Percentiles rank a stretch among this genome's conserved stretches.
Evolutionary conservation across 257 asterid genomes (phyloP).

Genomic region (Ligustrum vulgare): DNA sequence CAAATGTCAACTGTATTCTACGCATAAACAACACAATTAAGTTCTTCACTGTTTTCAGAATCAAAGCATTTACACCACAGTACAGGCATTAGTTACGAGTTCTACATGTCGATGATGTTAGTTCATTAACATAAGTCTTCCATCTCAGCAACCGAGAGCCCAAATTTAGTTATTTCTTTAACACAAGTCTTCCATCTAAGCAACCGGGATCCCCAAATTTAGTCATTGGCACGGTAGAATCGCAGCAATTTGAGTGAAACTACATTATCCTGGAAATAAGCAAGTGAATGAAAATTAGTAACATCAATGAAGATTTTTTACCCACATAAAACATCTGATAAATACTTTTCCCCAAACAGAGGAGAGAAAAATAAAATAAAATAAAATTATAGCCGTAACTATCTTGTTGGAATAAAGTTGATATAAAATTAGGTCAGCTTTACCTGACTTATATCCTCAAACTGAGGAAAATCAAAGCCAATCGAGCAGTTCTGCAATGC

Average conservation of each 20-base stretch:
- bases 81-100: slow-evolving; percentile 12
- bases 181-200: slow-evolving; percentile 14
- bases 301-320: not conserved
- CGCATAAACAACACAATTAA: not conserved
- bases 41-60: slow-evolving; percentile 3
- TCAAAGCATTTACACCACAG: slow-evolving; percentile 27
- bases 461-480: slow-evolving; percentile 58
- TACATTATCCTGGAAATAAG: slow-evolving; percentile 52
- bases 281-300: slow-evolving; percentile 18
- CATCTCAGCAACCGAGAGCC: not conserved
- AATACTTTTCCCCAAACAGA: not conserved
- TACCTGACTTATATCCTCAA: slow-evolving; percentile 53
- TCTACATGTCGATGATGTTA: slow-evolving; percentile 20
- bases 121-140: not conserved
- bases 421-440: not conserved
- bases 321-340: not conserved
- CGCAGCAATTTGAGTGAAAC: slow-evolving; percentile 57
- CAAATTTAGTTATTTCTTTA: slow-evolving; percentile 25
- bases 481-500: slow-evolving; percentile 66
- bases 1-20: not conserved
- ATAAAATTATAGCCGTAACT: not conserved
- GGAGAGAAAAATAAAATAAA: not conserved
- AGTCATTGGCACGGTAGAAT: slow-evolving; percentile 62
- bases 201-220: slow-evolving; percentile 21
- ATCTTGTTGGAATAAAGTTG: not conserved